Conservation (phyloP, 148 eudicot species). For the Agrostemma githago region DNA sequence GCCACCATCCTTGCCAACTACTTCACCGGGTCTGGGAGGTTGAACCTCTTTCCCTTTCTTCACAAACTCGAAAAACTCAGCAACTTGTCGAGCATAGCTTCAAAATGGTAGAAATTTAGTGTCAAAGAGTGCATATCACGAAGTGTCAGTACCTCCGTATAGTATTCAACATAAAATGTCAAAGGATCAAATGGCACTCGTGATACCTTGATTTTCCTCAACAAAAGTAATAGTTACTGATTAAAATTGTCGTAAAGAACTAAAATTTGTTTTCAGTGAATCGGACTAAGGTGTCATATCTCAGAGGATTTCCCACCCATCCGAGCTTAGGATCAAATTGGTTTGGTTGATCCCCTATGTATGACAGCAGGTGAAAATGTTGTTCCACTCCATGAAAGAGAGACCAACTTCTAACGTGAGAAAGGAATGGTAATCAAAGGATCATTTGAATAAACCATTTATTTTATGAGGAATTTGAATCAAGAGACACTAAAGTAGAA, state of each 20-base stretch:
- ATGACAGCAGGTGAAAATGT: too few species aligned
- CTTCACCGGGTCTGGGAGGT: constrained; percentile 28
- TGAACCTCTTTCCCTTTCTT: constrained; percentile 64
- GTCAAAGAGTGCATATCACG: not conserved
- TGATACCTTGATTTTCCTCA: too few species aligned
- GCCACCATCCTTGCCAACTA: constrained; percentile 22
- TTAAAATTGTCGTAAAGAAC: too few species aligned
- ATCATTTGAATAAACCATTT: too few species aligned
- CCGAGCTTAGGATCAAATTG: too few species aligned
- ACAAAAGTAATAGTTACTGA: too few species aligned
- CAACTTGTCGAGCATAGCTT: constrained; percentile 90
- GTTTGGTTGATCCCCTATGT: too few species aligned
- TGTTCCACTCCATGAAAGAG: not conserved
- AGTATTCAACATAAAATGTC: not conserved
- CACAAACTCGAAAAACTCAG: constrained; percentile 77
- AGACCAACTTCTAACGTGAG: not conserved
- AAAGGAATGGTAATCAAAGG: not conserved
- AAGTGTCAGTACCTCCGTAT: not conserved
- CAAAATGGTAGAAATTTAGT: constrained; percentile 18
- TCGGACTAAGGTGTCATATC: too few species aligned
- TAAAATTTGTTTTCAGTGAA: too few species aligned
- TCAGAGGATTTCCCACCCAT: too few species aligned
- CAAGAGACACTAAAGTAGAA: not conserved
- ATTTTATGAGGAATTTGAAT: not conserved
- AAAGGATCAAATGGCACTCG: not conserved